Base-by-base conservation (phyloP, 495 filamentous ascomycete species). In the Stereocaulon alpinum region DNA sequence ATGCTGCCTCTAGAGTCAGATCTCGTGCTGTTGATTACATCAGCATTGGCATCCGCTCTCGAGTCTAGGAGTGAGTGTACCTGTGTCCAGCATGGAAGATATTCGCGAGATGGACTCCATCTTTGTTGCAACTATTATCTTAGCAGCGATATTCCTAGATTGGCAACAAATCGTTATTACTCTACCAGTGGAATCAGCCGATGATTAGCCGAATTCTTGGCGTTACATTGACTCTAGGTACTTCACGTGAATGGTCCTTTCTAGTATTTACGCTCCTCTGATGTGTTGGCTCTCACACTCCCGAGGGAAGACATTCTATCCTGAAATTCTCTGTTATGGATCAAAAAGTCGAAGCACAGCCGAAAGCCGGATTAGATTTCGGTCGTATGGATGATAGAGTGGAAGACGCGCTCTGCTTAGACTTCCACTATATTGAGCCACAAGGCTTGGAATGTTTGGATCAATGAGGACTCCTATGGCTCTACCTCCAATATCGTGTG, bases 21-120 rank as follows among this genome's bases (percentile, higher is more conserved):
- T 97, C 93, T 69, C 93, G 83, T 70, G 93, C 93, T 90, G 77
- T 56, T 22, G 20, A 66, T 54, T 64, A 59, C 58, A 66, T 67
- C 64, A 62, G 66, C 61, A 52, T 41, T 37, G 15, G 14, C 42
- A 55, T 17, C 12, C 1, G 15, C 41, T 9, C 12, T n/a, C 14
- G 24, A 52, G n/a, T 14, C 20, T 40, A 56, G 58, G 45, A 43
- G 29, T 55, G 18, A 50, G 56, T 77, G 68, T 75, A 93, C 90
- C 88, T 76, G 85, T 92, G 76, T 97, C 93, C 69, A 98, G 83
- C 71, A 98, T 78, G 61, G 82, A 88, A 49, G 92, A 94, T 70
- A 96, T 95, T 64, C 87, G 77, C 20, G 93, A 91, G 63, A 96
- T 90, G n/a, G 93, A 94, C 77, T 97, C 93, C 93, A 98, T 91